Base-by-base conservation (phyloP, 2,329 filamentous ascomycete species). In the Neopestalotiopsis sp. region DNA sequence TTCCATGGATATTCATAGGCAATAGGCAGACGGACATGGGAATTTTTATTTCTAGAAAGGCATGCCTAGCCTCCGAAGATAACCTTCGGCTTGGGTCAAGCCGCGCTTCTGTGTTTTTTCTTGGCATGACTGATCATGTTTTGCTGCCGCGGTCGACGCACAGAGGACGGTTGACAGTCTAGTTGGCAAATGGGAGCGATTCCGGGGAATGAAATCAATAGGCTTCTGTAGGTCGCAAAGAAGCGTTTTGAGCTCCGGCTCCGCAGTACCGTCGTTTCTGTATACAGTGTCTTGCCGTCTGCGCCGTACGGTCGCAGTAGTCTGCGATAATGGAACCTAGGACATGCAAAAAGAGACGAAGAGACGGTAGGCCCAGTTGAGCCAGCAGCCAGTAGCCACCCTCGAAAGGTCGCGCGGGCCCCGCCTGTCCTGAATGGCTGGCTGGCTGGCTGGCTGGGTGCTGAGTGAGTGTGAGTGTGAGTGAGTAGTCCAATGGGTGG, bases 301-400 rank as follows among this genome's bases (percentile, higher is more conserved):
- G 30, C 63, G 45, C 45, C 63, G 49, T 66, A 66, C 63, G 42
- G 63, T 66, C 30, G 63, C 28, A 66, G 45, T 34, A 66, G 63
- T 66, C 32, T 49, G 65, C 52, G 65, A 59, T 30, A 40, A 52
- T 52, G 45, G 45, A 20, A 14, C 45, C 24, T 28, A 4, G 24
- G 24, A 28, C 24, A 28, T 28, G 24, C 24, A 28, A 28, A 28
- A 28, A 28, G 24, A 28, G 24, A 28, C 24, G 24, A 28, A 52
- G 45, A 24, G 45, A 52, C 45, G 45, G 45, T 38, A 32, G 49
- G 4, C 9, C 42, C 30, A 17, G n/a, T 28, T 28, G 24, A 28
- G 24, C 24, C 24, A 24, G 24, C 24, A 24, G 24, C 24, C 24
- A 28, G 24, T 28, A 28, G 24, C 24, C 24, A 28, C 24, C 24